Evolutionary conservation across 2,329 filamentous ascomycete genomes (phyloP).

Genomic region (Onygenales sp.): DNA sequence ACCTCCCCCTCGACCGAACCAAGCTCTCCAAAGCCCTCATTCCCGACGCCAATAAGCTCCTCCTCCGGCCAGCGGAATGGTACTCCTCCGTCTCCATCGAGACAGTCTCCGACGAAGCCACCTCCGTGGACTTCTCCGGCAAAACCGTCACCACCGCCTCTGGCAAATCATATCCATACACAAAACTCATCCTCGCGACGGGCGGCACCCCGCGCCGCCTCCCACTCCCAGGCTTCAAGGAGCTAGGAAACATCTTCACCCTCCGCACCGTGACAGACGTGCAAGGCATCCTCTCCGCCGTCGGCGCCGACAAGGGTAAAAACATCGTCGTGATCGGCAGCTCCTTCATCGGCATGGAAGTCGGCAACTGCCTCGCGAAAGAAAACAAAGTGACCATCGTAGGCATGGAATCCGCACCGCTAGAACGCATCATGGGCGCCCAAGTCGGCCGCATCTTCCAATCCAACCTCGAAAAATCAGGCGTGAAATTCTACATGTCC

Average conservation of each 20-base stretch:
- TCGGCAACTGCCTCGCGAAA: conserved; percentile 71
- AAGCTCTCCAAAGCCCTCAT: conserved; percentile 93
- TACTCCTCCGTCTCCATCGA: conserved; percentile 56
- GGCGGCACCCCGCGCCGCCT: conserved; percentile 69
- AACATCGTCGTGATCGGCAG: conserved; percentile 88
- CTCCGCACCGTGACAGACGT: conserved; percentile 70
- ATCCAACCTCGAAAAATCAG: conserved; percentile 68
- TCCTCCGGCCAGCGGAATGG: conserved; percentile 67
- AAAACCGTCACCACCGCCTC: conserved; percentile 67
- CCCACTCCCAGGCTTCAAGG: conserved; percentile 76
- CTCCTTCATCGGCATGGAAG: conserved; percentile 96
- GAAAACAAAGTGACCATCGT: conserved; percentile 79
- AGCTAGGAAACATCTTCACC: conserved; percentile 77
- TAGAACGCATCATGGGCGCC: conserved; percentile 77
- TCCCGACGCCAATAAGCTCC: conserved; percentile 67
- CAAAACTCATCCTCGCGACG: conserved; percentile 82
- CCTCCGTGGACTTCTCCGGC: conserved; percentile 61
- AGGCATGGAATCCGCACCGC: conserved; percentile 76
- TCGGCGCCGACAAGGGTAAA: conserved; percentile 66
- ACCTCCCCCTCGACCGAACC: conserved; percentile 82
- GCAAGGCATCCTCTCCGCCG: conserved; percentile 65
- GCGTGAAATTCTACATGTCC: conserved; percentile 77
- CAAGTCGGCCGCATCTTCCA: conserved; percentile 75
- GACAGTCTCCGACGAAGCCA: conserved; percentile 52
- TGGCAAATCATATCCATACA: conserved; percentile 65